Percentiles rank a stretch among this genome's conserved stretches.
phyloP scores from a whole-genome alignment of 306 rosid genomes.

The Cucumis hystrix region DNA sequence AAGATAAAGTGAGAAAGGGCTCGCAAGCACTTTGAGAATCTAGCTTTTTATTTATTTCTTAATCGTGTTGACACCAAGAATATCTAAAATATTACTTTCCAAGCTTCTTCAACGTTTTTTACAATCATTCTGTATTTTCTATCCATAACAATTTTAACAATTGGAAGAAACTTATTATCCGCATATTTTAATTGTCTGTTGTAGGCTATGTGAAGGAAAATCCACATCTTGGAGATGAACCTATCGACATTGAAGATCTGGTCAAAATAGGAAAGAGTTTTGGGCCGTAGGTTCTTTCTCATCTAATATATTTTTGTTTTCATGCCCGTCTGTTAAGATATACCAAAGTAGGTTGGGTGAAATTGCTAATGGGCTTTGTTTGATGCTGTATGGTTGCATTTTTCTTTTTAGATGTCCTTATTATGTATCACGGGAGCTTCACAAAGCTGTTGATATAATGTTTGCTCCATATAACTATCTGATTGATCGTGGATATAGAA shows the following conservation, averaged over 20 bases:
- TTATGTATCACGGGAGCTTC: slow-evolving; percentile 75
- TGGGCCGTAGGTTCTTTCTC: slow-evolving; percentile 64
- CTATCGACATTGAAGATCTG: slow-evolving; percentile 86
- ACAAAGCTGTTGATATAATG: slow-evolving; percentile 64
- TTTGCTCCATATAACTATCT: slow-evolving; percentile 96
- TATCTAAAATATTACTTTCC: not conserved
- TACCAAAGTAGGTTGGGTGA: slow-evolving; percentile 10
- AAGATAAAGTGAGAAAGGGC: not conserved
- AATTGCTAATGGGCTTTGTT: slow-evolving; percentile 12
- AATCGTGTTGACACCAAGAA: not conserved
- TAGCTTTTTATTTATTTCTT: not conserved
- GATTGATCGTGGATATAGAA: slow-evolving; percentile 57
- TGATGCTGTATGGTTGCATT: slow-evolving; percentile 1
- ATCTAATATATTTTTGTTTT: not conserved
- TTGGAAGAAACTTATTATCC: slow-evolving; percentile 12
- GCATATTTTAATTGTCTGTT: slow-evolving; percentile 16
- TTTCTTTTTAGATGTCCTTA: slow-evolving; percentile 74
- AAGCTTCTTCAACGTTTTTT: not conserved
- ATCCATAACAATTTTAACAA: not conserved
- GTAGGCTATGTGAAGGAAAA: slow-evolving; percentile 56
- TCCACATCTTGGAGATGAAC: slow-evolving; percentile 87
- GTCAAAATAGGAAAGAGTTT: slow-evolving; percentile 61
- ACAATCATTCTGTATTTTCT: not conserved
- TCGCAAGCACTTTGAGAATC: not conserved
- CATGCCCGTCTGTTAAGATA: not conserved